Evolutionary conservation across 2,329 filamentous ascomycete genomes (phyloP), one percentile per base, ranked within the genome.

Genomic region (Ascochyta fabae): DNA sequence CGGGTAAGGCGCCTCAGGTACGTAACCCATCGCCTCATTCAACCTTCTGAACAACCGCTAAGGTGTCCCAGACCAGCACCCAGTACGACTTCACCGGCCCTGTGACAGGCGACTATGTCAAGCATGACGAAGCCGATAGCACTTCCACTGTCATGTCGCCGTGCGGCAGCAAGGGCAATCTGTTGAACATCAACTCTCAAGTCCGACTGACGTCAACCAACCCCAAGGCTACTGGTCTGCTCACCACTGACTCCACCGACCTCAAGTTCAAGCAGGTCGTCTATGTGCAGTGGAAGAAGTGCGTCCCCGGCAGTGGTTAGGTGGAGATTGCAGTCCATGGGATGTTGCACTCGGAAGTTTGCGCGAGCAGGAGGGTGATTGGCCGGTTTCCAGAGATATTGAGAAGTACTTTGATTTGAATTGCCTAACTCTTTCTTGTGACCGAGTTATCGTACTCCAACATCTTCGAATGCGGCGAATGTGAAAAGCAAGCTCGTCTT

Each of bases 171-270:
- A 75, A 78, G 35, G 80, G 79, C 53, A 72, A 81, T 59, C 76
- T 84, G 64, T 76, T 84, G 65, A 83, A 83, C 73, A 81, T 84
- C 75, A 83, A 84, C 75, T 82, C 80, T 27, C 79, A 82, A 64
- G 75, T 76, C 61, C 78, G 78, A 59, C 67, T 81, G 56, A 72
- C 69, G 7, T 64, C 64, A 53, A 64, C 63, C 27, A 67, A 69
- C 59, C 26, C 63, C 26, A 65, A 63, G 5, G 73, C 72, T 34
- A 70, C 62, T 22, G 79, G 79, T 52, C 63, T 78, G 16, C 71
- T 82, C 59, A 81, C 79, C 43, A 79, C 78, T 61, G 79, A 82
- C 65, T 80, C 79, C n/a, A 74, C 79, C 51, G 79, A 81, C 67
- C 77, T 78, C 57, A 80, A 80, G 67, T 79, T 81, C 68, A 75